phyloP scores from a whole-genome alignment of 805 yeast species.

The Lipomyces yamadae region DNA sequence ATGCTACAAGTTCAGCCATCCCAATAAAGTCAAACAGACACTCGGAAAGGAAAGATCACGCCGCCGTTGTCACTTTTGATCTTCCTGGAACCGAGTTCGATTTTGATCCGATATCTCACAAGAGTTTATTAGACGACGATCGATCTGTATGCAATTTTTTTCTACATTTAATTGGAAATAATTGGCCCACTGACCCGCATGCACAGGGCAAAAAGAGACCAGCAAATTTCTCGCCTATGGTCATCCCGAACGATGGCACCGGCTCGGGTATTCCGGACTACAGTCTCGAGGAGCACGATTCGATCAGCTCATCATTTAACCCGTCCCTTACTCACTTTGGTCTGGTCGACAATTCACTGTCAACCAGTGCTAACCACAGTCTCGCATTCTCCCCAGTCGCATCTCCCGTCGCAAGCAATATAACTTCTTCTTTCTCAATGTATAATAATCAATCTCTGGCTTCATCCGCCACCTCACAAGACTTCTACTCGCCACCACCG shows the following conservation, averaged over 20 bases:
- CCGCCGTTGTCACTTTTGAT: slow-evolving; percentile 20
- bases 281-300: slow-evolving; percentile 28
- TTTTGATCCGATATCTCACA: slow-evolving; percentile 25
- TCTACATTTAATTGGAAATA: background rate
- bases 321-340: slow-evolving; percentile 22
- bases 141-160: slow-evolving; percentile 18
- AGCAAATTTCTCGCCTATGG: slow-evolving; percentile 40
- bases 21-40: slow-evolving; percentile 23
- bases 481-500: slow-evolving; percentile 40
- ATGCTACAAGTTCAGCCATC: slow-evolving; percentile 31
- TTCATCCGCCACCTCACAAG: slow-evolving; percentile 36
- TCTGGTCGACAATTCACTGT: slow-evolving; percentile 26
- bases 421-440: slow-evolving; percentile 19
- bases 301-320: slow-evolving; percentile 27
- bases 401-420: slow-evolving; percentile 21
- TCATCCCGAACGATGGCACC: slow-evolving; percentile 1
- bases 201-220: slow-evolving; percentile 37
- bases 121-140: slow-evolving; percentile 26
- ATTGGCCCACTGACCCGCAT: background rate
- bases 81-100: slow-evolving; percentile 23
- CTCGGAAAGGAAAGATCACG: slow-evolving; percentile 4
- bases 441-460: slow-evolving; percentile 32
- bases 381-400: slow-evolving; percentile 39
- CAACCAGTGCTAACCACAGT: slow-evolving; percentile 22
- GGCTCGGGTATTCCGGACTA: slow-evolving; percentile 39